These are phyloP conservation scores for Raphidocelis subcapitata DNA, from an alignment of 139 green algal genomes.

Conservation along the genomic window DNA sequence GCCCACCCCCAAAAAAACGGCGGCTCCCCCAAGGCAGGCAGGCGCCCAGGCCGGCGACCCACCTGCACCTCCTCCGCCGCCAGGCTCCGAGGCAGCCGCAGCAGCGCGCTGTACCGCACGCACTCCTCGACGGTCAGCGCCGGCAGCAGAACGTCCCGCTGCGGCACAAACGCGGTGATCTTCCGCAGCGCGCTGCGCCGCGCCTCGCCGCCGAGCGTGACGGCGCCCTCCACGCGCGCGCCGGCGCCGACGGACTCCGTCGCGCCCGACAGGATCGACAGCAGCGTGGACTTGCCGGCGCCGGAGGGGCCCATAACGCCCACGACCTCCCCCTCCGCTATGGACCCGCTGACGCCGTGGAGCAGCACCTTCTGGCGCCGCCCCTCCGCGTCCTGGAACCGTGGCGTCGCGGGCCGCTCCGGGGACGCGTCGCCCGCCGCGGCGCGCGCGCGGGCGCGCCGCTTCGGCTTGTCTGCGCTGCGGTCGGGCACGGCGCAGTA, in stretches of 20 bases:
- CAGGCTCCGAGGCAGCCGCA: conserved; percentile 35
- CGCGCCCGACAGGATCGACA: conserved; percentile 36
- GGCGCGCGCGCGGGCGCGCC: not conserved
- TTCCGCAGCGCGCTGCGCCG: conserved; percentile 3
- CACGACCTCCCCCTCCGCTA: conserved; percentile 19
- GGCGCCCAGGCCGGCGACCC: not conserved
- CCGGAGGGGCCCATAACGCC: conserved; percentile 32
- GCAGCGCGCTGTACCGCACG: conserved; percentile 54
- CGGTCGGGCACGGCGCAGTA: conserved; percentile 3
- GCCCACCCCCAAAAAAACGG: too few relatives aligned
- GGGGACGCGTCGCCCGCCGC: too few relatives aligned
- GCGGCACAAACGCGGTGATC: conserved; percentile 54
- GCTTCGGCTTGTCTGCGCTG: not conserved
- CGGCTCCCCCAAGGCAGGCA: too few relatives aligned
- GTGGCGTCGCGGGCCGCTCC: not conserved
- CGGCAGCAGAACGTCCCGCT: conserved; percentile 52
- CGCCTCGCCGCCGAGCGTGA: conserved; percentile 34
- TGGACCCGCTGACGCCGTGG: not conserved
- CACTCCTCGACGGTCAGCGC: conserved; percentile 59
- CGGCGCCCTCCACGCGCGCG: conserved; percentile 8
- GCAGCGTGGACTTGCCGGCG: conserved; percentile 57
- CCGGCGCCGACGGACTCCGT: conserved; percentile 2
- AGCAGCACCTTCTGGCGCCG: not conserved
- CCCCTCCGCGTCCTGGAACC: not conserved
- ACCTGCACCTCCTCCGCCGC: conserved; percentile 7